Evolutionary conservation across 306 rosid species (phyloP), one percentile per base, ranked within the genome.

Genomic region (Sophora flavescens): DNA sequence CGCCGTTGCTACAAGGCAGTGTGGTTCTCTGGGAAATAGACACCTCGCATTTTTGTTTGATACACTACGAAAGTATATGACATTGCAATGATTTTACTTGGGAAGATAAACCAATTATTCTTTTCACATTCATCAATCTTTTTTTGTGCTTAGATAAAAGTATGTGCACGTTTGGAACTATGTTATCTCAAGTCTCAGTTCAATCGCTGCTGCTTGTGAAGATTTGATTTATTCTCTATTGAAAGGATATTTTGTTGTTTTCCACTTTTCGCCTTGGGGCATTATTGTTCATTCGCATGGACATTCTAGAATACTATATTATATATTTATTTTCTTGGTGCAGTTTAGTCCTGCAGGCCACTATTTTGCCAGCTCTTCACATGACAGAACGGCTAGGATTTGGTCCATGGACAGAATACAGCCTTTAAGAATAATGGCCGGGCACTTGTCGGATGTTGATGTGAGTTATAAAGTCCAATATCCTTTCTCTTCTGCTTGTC

Each of bases 351-450:
- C 99, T 28, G 85, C 86, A 10, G 98, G 99, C 64, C 97, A 91
- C 74, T 92, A 96, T 86, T 96, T 96, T 88, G 98, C 96, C 76
- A 96, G 99, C 76, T 87, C 90, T 63, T 96, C 99, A 48, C 97
- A 96, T 45, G 99, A 96, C 86, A 89, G 98, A 83, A 96, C 99
- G 18, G 99, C 99, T 80, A 87, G 98, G 81, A 85, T 96, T 70
- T 96, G 99, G 99, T 89, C 97, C 38, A 87, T 89, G 96, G 98
- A 96, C 86, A 88, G 96, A 86, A 86, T 92, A 81, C 98, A 89
- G 70, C 99, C 98, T 54, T 78, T 95, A 63, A 83, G 99, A 80
- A 91, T 95, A 87, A 89, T 95, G 96, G 98, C 98, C 2, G 98
- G 99, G 68, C 99, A 92, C 84, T 86, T 96, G 78, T 96, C 97